phyloP scores from a whole-genome alignment of 805 yeast species.

The Saccharomycopsis babjevae region DNA sequence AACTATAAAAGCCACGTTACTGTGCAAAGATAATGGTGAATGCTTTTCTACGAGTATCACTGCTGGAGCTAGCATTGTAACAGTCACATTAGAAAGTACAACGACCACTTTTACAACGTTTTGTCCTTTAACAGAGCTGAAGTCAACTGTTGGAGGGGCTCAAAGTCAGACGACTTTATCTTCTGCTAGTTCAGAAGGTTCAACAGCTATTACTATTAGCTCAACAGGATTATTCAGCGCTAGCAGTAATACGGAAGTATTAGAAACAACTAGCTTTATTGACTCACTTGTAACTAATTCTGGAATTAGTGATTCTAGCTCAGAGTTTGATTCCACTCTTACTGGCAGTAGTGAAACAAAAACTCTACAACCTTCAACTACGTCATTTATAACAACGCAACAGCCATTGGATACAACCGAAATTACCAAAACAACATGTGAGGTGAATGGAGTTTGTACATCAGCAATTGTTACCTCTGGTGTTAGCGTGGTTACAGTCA shows the following conservation, averaged over 20 bases:
- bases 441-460: too few species aligned
- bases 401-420: neutral
- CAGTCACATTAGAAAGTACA: conserved; percentile 17
- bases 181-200: neutral
- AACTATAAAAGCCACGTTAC: conserved; percentile 17
- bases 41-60: conserved; percentile 19
- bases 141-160: conserved; percentile 2
- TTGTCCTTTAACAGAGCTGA: conserved; percentile 21
- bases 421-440: neutral
- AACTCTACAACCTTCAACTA: neutral
- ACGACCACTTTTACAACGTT: conserved; percentile 22
- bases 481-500: conserved; percentile 20
- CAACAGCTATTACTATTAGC: neutral
- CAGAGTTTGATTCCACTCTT: neutral
- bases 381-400: neutral
- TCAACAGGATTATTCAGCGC: neutral
- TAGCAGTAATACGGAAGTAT: too few species aligned
- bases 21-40: conserved; percentile 22
- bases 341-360: neutral
- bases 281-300: neutral
- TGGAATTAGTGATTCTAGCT: neutral
- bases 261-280: neutral
- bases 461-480: conserved; percentile 17
- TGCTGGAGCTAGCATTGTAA: conserved; percentile 21
- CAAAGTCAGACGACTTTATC: neutral